Conservation (phyloP, 768 basidiomycete genomes). For the Boletus pseudopeckii region DNA sequence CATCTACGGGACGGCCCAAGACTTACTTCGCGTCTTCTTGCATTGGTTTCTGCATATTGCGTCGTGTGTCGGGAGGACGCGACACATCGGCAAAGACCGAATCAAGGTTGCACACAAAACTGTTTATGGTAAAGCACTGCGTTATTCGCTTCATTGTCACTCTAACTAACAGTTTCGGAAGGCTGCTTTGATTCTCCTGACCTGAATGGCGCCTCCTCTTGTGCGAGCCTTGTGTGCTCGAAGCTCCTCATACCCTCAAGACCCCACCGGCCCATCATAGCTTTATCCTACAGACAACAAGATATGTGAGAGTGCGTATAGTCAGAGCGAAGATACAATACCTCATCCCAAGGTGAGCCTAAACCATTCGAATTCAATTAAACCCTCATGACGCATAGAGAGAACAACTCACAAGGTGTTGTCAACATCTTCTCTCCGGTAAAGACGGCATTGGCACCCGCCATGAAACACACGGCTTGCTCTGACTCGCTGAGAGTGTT, state of each 20-base stretch:
- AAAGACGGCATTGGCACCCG: constrained; percentile 96
- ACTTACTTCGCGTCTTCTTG: constrained; percentile 34
- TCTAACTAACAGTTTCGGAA: background rate
- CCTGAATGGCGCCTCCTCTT: constrained; percentile 43
- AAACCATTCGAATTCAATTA: constrained; percentile 9
- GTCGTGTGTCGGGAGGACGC: background rate
- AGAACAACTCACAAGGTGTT: constrained; percentile 73
- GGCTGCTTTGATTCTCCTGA: background rate
- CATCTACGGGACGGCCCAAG: background rate
- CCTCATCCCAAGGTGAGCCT: constrained; percentile 96
- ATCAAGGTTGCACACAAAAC: background rate
- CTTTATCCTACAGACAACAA: constrained; percentile 62
- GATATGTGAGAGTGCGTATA: background rate
- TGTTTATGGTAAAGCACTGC: background rate
- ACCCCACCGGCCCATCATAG: constrained; percentile 93
- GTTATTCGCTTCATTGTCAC: background rate
- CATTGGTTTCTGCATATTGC: constrained; percentile 27
- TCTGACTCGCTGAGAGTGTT: constrained; percentile 86
- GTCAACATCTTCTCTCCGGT: constrained; percentile 99
- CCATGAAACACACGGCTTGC: constrained; percentile 98
- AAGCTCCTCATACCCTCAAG: constrained; percentile 90
- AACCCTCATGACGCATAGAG: background rate
- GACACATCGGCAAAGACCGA: constrained; percentile 27
- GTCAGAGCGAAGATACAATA: constrained; percentile 24
- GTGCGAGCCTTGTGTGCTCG: constrained; percentile 61